Percentiles rank a stretch among this genome's conserved stretches.
Conservation (phyloP, 2,329 filamentous ascomycete species). For the Fusarium chuoi region DNA sequence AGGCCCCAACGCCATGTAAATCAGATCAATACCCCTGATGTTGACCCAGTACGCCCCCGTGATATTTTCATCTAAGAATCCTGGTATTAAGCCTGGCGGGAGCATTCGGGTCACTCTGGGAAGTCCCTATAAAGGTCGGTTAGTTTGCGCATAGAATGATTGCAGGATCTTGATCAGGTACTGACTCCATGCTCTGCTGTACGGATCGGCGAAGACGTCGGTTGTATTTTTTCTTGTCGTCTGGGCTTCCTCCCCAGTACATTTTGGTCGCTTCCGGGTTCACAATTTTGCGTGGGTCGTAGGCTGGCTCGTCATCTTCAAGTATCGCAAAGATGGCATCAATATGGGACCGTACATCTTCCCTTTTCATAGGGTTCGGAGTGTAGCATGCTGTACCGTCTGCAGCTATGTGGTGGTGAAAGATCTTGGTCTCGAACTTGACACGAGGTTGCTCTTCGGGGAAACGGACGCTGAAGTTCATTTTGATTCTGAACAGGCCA, state of each 20-base stretch:
- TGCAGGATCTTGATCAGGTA: background rate
- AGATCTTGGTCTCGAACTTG: slow-evolving; percentile 81
- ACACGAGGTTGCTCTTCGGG: slow-evolving; percentile 89
- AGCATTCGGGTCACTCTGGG: slow-evolving; percentile 41
- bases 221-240: slow-evolving; percentile 87
- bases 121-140: slow-evolving; percentile 45
- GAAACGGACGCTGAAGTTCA: slow-evolving; percentile 85
- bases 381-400: slow-evolving; percentile 88
- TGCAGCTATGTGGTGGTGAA: slow-evolving; percentile 85
- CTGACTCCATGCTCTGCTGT: slow-evolving; percentile 72
- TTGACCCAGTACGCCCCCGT: slow-evolving; percentile 35
- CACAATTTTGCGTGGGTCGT: slow-evolving; percentile 89
- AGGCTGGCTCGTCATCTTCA: slow-evolving; percentile 89
- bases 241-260: slow-evolving; percentile 79
- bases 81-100: background rate
- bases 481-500: slow-evolving; percentile 83
- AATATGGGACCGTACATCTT: slow-evolving; percentile 85
- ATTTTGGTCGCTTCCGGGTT: slow-evolving; percentile 87
- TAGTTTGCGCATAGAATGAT: background rate
- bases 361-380: slow-evolving; percentile 66
- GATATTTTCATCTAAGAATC: slow-evolving; percentile 11
- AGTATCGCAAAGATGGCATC: slow-evolving; percentile 82
- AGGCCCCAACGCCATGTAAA: slow-evolving; percentile 37
- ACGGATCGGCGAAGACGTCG: slow-evolving; percentile 82
- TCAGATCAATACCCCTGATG: slow-evolving; percentile 1